Base-by-base conservation (phyloP, 139 green algal species). In the Chlamydomonas sp. region DNA sequence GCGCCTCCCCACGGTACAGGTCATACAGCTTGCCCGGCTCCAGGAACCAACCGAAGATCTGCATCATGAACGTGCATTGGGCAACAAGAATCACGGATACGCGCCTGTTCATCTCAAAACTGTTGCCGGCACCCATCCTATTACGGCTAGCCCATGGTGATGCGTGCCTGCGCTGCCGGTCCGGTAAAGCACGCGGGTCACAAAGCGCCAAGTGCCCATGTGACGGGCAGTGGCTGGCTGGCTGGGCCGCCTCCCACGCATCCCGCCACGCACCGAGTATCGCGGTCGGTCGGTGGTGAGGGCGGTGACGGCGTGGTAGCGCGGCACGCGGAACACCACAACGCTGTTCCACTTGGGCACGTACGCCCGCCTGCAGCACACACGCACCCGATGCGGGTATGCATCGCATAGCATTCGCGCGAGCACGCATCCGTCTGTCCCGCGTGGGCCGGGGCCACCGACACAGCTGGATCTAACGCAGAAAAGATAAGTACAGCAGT, bases 21-120 rank as follows among this genome's bases (percentile, higher is more conserved):
- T 49, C 59, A 67, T 92, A 89, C 61, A 85, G 86, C 68, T 83
- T 78, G 16, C 88, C 88, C 5, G 91, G 88, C 79, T 90, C 85
- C 18, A 92, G 80, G 61, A 93, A 92, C 86, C 91, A 92, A 5
- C 89, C 90, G 62, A 94, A 90, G 4, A 93, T 82, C 63, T 89
- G 64, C 9, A 81, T 15, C 18, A 78, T 17, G 17, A 49, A 15
- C 15, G 59, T 63, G 15, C n/a, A 82, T 6, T 6, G 75, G 75
- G 15, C 57, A 63, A 20, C 4, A 79, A 3, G 49, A 7, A 31
- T 49, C 49, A 79, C 5, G 68, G 68, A 20, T 6, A 4, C 12
- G 68, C 68, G 12, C 68, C 12, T 4, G 12, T 31, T 12, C 68
- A 73, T 12, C 12, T 15, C 18, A 31, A 73, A 15, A 31, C 20